Evolutionary conservation across 1,139 yeast genomes (phyloP), one percentile per base, ranked within the genome.

Genomic region (Hyphopichia buzzinii): DNA sequence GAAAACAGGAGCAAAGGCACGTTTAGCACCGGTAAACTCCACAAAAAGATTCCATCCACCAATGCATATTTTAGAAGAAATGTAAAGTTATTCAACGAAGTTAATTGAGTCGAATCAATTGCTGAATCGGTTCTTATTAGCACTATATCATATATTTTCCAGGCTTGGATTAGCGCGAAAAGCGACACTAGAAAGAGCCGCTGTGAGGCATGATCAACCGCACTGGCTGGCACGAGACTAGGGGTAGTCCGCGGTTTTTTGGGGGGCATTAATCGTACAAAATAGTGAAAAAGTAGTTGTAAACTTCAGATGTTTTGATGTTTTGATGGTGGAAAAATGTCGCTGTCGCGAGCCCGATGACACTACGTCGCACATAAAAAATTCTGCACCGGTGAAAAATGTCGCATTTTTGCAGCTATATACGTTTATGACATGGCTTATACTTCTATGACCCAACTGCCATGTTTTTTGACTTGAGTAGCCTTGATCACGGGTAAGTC

Each of bases 401-500:
- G 23, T 19, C 23, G 23, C 23, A 10, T 19, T 6, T 19, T 19
- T 19, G 23, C 23, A 19, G 23, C 23, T 19, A 19, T 7, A 7
- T 19, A 19, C n/a, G n/a, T n/a, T n/a, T n/a, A n/a, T n/a, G n/a
- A n/a, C n/a, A n/a, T n/a, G n/a, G n/a, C 23, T 3, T 22, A 26
- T 30, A 30, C 35, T 31, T 64, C 63, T 32, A 61, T 65, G 5
- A 68, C 64, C 94, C 95, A 84, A 19, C 61, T 61, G 1, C 92
- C 92, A 28, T 66, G 55, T 11, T 66, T 57, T 53, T 80, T 86
- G 42, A 68, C 72, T 54, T 90, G 97, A 2, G 67, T 67, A 1
- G 89, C 94, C 54, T 87, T 84, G 19, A 82, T 67, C 1, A 88
- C 95, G 4, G 96, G 95, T 35, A 90, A 63, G 51, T 90, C 97